phyloP scores from a whole-genome alignment of 2,329 filamentous ascomycete genomes.

The Escovopsis weberi region DNA sequence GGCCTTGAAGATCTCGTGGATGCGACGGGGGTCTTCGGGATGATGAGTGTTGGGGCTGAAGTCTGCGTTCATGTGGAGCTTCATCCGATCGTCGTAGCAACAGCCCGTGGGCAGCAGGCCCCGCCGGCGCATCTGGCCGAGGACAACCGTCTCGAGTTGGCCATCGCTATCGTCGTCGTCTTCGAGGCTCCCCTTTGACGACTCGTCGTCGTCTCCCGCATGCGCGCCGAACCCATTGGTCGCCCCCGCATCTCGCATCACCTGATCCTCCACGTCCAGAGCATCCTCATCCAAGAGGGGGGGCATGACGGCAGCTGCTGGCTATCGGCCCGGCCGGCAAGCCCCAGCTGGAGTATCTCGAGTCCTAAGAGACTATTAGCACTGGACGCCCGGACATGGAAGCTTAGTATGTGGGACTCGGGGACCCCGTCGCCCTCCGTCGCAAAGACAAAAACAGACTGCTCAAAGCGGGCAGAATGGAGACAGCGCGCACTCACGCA shows the following conservation, averaged over 20 bases:
- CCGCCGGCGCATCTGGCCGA: conserved; percentile 25
- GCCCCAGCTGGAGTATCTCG: neutral
- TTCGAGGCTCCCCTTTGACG: conserved; percentile 20
- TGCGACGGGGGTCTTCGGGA: conserved; percentile 84
- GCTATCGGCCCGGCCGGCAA: neutral
- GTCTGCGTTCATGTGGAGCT: conserved; percentile 79
- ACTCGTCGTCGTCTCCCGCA: conserved; percentile 16
- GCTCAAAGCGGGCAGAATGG: too few species aligned
- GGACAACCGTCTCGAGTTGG: conserved; percentile 22
- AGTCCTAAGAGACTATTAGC: neutral
- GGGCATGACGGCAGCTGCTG: neutral
- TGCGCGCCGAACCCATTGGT: conserved; percentile 14
- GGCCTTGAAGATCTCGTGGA: conserved; percentile 83
- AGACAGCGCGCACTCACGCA: neutral
- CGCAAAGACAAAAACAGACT: too few species aligned
- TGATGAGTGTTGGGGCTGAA: conserved; percentile 64
- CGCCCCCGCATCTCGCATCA: conserved; percentile 25
- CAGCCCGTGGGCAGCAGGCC: conserved; percentile 55
- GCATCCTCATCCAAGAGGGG: conserved; percentile 10
- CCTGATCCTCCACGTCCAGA: conserved; percentile 30
- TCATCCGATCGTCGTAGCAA: conserved; percentile 92
- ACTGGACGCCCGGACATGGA: neutral
- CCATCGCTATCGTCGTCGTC: conserved; percentile 21
- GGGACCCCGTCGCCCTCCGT: too few species aligned
- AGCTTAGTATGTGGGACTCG: neutral